Evolutionary conservation across 768 basidiomycete species (phyloP).

Genomic region (Termitomyces sp.): DNA sequence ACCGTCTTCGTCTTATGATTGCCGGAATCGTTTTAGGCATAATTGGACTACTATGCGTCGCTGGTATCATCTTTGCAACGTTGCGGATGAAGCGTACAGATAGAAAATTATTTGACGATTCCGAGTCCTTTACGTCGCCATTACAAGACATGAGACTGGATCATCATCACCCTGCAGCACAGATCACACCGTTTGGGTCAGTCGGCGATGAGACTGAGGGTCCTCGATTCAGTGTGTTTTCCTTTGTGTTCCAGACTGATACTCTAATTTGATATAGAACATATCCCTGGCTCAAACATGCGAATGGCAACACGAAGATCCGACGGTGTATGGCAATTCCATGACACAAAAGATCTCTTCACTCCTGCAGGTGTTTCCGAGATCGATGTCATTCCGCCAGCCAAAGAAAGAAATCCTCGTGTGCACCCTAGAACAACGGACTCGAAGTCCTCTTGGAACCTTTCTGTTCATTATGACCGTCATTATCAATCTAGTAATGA

Average conservation of each 20-base stretch:
- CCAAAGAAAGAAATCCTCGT: constrained; percentile 5
- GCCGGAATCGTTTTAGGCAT: constrained; percentile 12
- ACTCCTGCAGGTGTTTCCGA: constrained; percentile 36
- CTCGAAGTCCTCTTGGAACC: constrained; percentile 12
- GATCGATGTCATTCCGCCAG: constrained; percentile 28
- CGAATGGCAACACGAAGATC: constrained; percentile 50
- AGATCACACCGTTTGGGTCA: constrained; percentile 41
- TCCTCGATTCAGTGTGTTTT: constrained; percentile 37
- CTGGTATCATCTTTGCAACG: constrained; percentile 9
- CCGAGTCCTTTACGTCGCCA: constrained; percentile 5
- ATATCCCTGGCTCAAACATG: constrained; percentile 54
- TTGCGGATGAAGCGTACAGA: constrained; percentile 8
- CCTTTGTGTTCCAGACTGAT: background rate
- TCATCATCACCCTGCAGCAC: constrained; percentile 33
- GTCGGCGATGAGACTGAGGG: constrained; percentile 24
- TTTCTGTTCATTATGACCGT: constrained; percentile 17
- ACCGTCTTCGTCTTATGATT: background rate
- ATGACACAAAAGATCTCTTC: constrained; percentile 38
- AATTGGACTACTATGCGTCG: constrained; percentile 8
- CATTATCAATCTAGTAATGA: constrained; percentile 15
- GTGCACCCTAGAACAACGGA: constrained; percentile 19
- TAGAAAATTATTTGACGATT: background rate
- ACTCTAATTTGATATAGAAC: constrained; percentile 29
- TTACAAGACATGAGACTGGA: constrained; percentile 27
- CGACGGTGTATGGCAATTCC: constrained; percentile 57